Base-by-base conservation (phyloP, 148 eudicot species). In the Beta vulgaris region DNA sequence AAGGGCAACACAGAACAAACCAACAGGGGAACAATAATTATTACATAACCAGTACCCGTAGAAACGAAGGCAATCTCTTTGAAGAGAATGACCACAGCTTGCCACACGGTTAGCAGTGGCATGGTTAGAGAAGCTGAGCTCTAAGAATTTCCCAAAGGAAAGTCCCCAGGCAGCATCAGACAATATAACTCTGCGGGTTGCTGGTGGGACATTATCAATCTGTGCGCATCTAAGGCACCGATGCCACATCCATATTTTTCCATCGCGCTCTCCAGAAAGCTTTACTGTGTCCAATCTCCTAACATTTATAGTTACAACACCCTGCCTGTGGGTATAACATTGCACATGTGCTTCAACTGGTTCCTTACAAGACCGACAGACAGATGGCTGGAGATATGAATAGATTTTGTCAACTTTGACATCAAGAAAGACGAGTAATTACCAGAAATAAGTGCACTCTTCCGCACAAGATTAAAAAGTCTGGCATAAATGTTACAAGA, bases 171-270 rank as follows among this genome's bases (percentile, higher is more conserved):
- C 99, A 78, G 97, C 94, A 86, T 91, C 90, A 10, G 99, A 95
- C 94, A 95, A 84, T 53, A 95, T 85, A 26, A 95, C 88, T 68
- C 92, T 84, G 18, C 77, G 97, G 60, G 91, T 87, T 73, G 98
- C 97, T 18, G 99, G 99, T 21, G 99, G 99, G 72, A 89, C 86
- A 40, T 92, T 91, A 71, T 87, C 91, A 21, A 83, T 65, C 29
- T 80, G 89, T 7, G 80, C 85, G 76, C 99, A 95, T 80, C 86
- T 86, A 76, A 95, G 92, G 86, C 99, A 95, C 54, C 99, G 79
- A 77, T 95, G 98, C 99, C 99, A 95, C 99, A 95, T 95, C 99
- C 99, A 92, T 74, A 96, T 96, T 85, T 92, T 96, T 44, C 97
- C 97, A 80, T 92, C 98, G 60, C 81, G 83, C 80, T 89, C 93